Conservation (phyloP, 2,329 filamentous ascomycete genomes). For the Neoarthrinium moseri region DNA sequence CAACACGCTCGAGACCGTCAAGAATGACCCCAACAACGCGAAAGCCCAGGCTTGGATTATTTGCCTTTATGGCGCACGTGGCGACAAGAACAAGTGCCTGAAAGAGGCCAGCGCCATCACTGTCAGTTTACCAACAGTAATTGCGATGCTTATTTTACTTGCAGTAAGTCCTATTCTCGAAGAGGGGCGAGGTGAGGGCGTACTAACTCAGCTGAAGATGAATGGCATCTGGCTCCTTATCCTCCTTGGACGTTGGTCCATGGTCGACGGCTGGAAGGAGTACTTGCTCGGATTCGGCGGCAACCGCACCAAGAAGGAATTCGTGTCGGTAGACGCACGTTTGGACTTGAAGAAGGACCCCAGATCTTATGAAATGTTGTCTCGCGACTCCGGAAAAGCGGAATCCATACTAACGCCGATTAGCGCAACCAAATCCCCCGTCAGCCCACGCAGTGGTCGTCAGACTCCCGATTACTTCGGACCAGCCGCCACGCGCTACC, state of each 20-base stretch:
- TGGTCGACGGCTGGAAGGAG: conserved; percentile 81
- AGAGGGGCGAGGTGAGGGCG: conserved; percentile 10
- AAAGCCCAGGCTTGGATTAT: conserved; percentile 65
- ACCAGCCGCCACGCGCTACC: conserved; percentile 49
- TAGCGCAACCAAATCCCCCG: conserved; percentile 35
- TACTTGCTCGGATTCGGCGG: conserved; percentile 51
- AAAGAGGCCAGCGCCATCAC: conserved; percentile 58
- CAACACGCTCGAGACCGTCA: conserved; percentile 61
- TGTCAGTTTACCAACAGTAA: conserved; percentile 73
- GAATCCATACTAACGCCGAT: conserved; percentile 51
- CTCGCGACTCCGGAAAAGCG: conserved; percentile 50
- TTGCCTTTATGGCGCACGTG: conserved; percentile 62
- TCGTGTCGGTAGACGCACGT: conserved; percentile 82
- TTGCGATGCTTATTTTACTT: conserved; percentile 79
- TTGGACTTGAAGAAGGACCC: conserved; percentile 59
- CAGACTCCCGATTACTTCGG: conserved; percentile 57
- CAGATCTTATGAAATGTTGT: conserved; percentile 81
- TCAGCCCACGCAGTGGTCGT: conserved; percentile 34
- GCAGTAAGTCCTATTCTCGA: conserved; percentile 55
- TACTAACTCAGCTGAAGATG: conserved; percentile 47
- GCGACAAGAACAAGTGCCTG: conserved; percentile 67
- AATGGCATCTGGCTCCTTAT: conserved; percentile 85
- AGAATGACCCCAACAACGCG: conserved; percentile 41
- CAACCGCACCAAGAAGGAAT: conserved; percentile 66
- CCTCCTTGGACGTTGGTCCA: conserved; percentile 79